Evolutionary conservation across 1,284 basidiomycete genomes (phyloP), one percentile per base, ranked within the genome.

Genomic region (Vanrija sp.): DNA sequence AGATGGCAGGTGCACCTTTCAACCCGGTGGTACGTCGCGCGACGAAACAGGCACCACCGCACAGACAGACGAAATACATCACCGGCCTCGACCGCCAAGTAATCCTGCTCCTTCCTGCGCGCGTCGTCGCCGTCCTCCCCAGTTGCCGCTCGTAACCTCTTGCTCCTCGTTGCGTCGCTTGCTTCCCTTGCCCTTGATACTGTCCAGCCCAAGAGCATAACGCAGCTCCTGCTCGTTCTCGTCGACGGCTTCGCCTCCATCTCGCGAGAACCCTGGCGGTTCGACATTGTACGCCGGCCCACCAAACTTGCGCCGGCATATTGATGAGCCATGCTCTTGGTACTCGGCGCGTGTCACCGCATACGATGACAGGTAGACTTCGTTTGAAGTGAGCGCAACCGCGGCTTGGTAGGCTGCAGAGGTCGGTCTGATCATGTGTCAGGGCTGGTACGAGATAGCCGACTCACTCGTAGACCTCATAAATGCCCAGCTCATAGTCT

Each of bases 331-430:
- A 59, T 81, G 82, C 75, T 94, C 91, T 52, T 83, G 78, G 75
- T 92, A 95, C 69, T 94, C 90, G 49, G 83, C 83, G 39, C 87
- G 80, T 3, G 89, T 89, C 63, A 93, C 83, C 14, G 81, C 78
- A 49, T 78, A 75, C 44, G 80, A 76, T 2, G 76, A 58, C 65
- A 87, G 85, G 53, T 75, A 72, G 47, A 79, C 78, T 15, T 84
- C 78, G 43, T 79, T 79, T 49, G 74, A 76, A 42, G 84, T 82
- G 62, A 91, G 83, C 9, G 79, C 76, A 52, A 83, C 74, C 0
- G 88, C 88, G 40, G 87, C 83, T 53, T 80, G 78, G 74, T 88
- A 92, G 0, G 85, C 83, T 72, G 86, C 86, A 52, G 83, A 82
- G 61, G 86, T 81, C n/a, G 91, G 85, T 62, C 88, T 91, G 69